phyloP scores from a whole-genome alignment of 139 green algal genomes.

The Micractinium sp. region DNA sequence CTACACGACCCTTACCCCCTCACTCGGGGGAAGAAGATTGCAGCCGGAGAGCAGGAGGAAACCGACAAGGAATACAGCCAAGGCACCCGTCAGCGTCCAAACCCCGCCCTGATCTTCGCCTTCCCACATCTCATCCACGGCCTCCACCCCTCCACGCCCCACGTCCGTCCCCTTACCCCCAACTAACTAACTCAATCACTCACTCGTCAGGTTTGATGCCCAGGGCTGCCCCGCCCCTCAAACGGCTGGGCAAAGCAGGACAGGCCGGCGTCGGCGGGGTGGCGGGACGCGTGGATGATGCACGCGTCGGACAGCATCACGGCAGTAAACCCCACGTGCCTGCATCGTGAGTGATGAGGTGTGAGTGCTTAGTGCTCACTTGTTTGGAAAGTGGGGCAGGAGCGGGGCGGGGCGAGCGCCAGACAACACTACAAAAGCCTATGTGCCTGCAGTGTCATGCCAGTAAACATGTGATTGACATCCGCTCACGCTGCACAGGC shows the following conservation, averaged over 20 bases:
- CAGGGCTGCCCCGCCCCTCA: slow-evolving; percentile 63
- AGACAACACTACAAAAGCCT: slow-evolving; percentile 77
- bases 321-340: slow-evolving; percentile 67
- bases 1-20: no score
- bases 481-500: no score
- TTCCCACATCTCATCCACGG: no score
- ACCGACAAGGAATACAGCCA: neutral
- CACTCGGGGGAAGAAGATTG: no score
- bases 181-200: no score
- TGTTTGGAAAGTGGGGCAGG: no score
- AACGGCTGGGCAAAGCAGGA: slow-evolving; percentile 83
- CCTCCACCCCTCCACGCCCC: no score
- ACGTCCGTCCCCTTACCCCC: no score
- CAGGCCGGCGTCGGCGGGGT: slow-evolving; percentile 74
- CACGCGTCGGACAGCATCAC: slow-evolving; percentile 71
- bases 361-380: no score
- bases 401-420: no score
- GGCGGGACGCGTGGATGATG: slow-evolving; percentile 71
- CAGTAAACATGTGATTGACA: neutral
- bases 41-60: neutral
- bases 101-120: no score
- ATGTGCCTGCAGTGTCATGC: neutral
- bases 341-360: neutral
- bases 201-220: slow-evolving; percentile 61
- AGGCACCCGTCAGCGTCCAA: neutral